phyloP scores from a whole-genome alignment of 208 protist species.

The Leishmania major region DNA sequence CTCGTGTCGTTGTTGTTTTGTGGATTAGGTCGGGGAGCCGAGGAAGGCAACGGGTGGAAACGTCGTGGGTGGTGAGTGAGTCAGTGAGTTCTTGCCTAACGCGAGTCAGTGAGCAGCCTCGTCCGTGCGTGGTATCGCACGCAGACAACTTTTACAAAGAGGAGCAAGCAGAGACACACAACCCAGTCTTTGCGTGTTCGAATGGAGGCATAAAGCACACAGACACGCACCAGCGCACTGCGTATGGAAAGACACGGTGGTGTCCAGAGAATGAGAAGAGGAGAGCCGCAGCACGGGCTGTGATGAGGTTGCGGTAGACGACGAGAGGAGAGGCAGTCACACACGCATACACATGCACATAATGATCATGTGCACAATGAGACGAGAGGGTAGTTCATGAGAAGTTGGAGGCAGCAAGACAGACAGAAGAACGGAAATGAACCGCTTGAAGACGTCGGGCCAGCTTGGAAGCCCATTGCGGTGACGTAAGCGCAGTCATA shows the following conservation, averaged over 20 bases:
- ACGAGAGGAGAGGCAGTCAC: not conserved
- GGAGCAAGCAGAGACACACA: not conserved
- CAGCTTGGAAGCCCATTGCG: not conserved
- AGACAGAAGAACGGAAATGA: not conserved
- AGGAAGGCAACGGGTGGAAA: not conserved
- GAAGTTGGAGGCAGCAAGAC: slow-evolving; percentile 4
- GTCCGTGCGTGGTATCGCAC: not conserved
- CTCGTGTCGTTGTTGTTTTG: not conserved
- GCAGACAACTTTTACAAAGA: not conserved
- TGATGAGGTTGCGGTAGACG: not conserved
- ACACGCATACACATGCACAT: not conserved
- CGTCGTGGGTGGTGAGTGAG: not conserved
- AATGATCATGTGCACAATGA: not conserved
- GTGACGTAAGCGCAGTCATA: not conserved
- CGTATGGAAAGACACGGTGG: not conserved
- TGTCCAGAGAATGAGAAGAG: not conserved
- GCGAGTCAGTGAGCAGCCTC: not conserved
- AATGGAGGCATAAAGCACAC: not conserved
- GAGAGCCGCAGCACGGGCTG: not conserved
- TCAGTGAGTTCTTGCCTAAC: not conserved
- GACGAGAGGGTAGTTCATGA: not conserved
- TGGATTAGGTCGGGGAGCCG: not conserved
- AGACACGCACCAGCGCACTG: not conserved
- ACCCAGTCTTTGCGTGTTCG: not conserved
- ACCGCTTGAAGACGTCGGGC: not conserved